Base-by-base conservation (phyloP, 2,329 filamentous ascomycete species). In the Cordyceps farinosa region DNA sequence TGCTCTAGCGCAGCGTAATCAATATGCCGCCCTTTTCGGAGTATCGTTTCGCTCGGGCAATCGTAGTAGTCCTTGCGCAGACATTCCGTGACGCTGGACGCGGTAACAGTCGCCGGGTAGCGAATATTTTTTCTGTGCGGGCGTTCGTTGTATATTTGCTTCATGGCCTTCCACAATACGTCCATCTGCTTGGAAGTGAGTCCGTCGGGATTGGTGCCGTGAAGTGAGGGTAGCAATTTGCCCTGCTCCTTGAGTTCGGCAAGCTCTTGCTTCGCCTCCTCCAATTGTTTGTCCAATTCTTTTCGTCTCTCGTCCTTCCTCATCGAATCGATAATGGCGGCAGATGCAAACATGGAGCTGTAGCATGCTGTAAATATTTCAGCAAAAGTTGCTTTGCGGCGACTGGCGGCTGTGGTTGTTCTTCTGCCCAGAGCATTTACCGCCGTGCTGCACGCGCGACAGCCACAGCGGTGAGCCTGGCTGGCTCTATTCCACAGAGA, bases 401-500 rank as follows among this genome's bases (percentile, higher is more conserved):
- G 80, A 58, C 80, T 73, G 38, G 80, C 76, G 29, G 79, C 76
- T 47, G 80, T 81, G 51, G 84, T 81, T 61, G 80, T 74, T 70
- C 80, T 81, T 63, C 82, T 81, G 65, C 80, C 77, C 65, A 85
- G 69, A 51, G 77, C 75, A 65, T 79, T 77, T 63, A 82, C 72
- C 59, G 78, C 76, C 62, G 82, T 80, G 61, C 84, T 75, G 76
- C 87, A 90, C 70, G 84, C 79, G 68, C 83, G 80, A 77, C 87
- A 90, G 75, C 82, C 82, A 77, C 86, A 89, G 69, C 83, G 80
- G 75, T 83, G 84, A 76, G 81, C 82, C 80, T 84, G 84, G 70
- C 83, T 81, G 77, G 85, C 84, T 77, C 87, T 84, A 75, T 85
- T 87, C 87, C 87, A 89, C 68, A 91, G 73, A 67, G 82, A 81